Evolutionary conservation across 2,329 filamentous ascomycete genomes (phyloP).

Genomic region (Fusarium aywerte): DNA sequence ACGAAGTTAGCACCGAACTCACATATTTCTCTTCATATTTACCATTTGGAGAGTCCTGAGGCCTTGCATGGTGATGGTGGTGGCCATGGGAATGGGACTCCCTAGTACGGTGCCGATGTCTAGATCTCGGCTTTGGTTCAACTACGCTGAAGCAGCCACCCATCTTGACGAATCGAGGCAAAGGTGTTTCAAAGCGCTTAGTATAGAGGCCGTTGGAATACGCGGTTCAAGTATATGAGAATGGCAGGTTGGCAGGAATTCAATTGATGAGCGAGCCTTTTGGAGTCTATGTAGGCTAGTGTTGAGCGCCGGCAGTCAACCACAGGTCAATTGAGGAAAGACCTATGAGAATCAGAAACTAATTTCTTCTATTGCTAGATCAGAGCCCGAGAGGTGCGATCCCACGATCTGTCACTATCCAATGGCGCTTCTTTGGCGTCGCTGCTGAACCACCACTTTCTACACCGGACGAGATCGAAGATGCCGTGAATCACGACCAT

Average conservation of each 20-base stretch:
- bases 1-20: not conserved
- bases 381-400: not conserved
- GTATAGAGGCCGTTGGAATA: not conserved
- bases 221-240: no score
- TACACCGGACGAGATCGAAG: not conserved
- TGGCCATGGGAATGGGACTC: not conserved
- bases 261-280: not conserved
- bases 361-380: not conserved
- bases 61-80: not conserved
- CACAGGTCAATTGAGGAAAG: not conserved
- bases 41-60: not conserved
- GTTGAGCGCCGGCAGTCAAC: not conserved
- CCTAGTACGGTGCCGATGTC: not conserved
- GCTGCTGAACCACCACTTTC: not conserved
- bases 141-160: slow-evolving; percentile 21
- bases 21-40: not conserved
- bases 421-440: not conserved
- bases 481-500: not conserved
- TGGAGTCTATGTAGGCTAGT: not conserved
- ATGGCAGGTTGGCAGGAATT: not conserved
- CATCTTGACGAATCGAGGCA: not conserved
- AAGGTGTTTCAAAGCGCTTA: not conserved
- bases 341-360: not conserved
- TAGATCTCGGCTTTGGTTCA: not conserved
- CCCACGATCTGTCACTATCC: not conserved